Base-by-base conservation (phyloP, 148 eudicot genomes). In the Fallopia convolvulus region DNA sequence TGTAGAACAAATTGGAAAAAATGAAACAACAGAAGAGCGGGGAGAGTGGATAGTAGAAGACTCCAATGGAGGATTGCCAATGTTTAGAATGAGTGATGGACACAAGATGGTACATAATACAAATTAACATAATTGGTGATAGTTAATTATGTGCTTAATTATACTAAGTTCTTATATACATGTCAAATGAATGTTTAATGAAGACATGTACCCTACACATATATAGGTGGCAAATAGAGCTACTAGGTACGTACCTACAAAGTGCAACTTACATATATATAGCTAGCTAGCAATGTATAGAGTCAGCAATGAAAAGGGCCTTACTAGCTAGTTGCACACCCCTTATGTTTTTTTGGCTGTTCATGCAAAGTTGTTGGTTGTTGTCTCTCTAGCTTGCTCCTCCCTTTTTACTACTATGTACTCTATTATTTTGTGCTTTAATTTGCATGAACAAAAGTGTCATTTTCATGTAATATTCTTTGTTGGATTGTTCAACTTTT, bases 301-400 rank as follows among this genome's bases (percentile, higher is more conserved):
- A 68, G 72, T 68, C 72, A 39, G 44, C 72, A 68, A 68, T 68
- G 72, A 68, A 68, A 68, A 68, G 46, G 72, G 44, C 71, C 7
- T 44, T 44, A 44, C 47, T 44, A 44, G 32, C 71, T 33, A 65
- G 12, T 68, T 68, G 72, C 21, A 68, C 44, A 65, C 36, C 40
- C 40, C 42, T 33, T 68, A 5, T 13, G 13, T 39, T 68, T 6
- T 20, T 68, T 68, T 68, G 72, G 44, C 72, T 36, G 36, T 46
- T 14, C 72, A 68, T 68, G 46, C 72, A 68, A 30, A 68, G 44
- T 68, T 68, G 72, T 68, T 68, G 44, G 36, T 68, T 68, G 46
- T 68, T 68, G 72, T 68, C 72, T 68, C 46, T 68, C 44, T 68
- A 55, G 7, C 61, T n/a, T 39, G 72, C 46, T 68, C 44, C 8